Conservation (phyloP, 306 rosid genomes). For the Medicago truncatula region MtrunA17r5.0-ANR NC_053048.1:27877001-27877500, state of each 20-base stretch:
- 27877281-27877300: conserved; percentile 65
- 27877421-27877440: conserved; percentile 88
- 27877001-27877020: conserved; percentile 70
- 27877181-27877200: conserved; percentile 72
- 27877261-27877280: conserved; percentile 59
- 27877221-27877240: conserved; percentile 85
- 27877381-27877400: conserved; percentile 72
- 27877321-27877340: conserved; percentile 74
- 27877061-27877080: conserved; percentile 90
- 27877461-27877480: conserved; percentile 69
- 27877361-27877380: conserved; percentile 78
- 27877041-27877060: conserved; percentile 82
- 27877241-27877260: conserved; percentile 87
- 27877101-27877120: conserved; percentile 85
- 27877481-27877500: conserved; percentile 79
- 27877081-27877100: conserved; percentile 93
- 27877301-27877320: conserved; percentile 74
- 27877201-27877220: conserved; percentile 70
- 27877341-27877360: conserved; percentile 72
- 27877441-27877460: conserved; percentile 65
- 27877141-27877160: conserved; percentile 89
- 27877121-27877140: conserved; percentile 62
- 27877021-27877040: conserved; percentile 91
- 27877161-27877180: conserved; percentile 83
- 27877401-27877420: conserved; percentile 69